A percentile compares a stretch with the other conserved stretches of the same genome.
These are phyloP conservation scores for Panicum virgatum DNA, from an alignment of 202 grass and related monocot species.

Conservation along the genomic window DNA sequence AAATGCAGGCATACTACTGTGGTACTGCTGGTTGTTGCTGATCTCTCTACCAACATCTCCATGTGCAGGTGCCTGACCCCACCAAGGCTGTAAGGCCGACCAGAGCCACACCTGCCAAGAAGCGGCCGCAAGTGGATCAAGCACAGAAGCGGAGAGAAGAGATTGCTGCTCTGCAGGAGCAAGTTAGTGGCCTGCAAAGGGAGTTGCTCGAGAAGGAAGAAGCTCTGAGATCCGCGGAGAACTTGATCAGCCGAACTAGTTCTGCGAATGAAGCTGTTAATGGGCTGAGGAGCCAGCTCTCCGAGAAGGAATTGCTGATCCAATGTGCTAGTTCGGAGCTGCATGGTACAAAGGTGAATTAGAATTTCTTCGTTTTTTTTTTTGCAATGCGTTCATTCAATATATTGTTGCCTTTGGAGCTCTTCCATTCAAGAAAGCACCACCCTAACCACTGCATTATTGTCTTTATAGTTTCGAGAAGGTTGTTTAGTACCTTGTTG, in stretches of 20 bases:
- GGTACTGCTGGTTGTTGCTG: slow-evolving; percentile 25
- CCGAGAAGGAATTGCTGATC: slow-evolving; percentile 72
- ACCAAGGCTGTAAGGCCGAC: slow-evolving; percentile 51
- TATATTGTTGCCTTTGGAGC: not conserved
- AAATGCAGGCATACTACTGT: slow-evolving; percentile 14
- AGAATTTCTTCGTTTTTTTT: not conserved
- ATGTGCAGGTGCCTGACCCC: slow-evolving; percentile 52
- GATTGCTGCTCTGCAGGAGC: slow-evolving; percentile 60
- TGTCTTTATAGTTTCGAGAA: slow-evolving; percentile 5
- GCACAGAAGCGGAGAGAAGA: slow-evolving; percentile 77
- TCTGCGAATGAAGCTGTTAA: slow-evolving; percentile 53
- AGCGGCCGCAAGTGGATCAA: slow-evolving; percentile 57
- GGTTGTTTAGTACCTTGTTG: not conserved
- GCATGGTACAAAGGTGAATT: slow-evolving; percentile 72
- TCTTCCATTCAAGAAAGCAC: slow-evolving; percentile 18
- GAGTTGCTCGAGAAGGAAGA: slow-evolving; percentile 86
- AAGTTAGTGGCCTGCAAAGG: slow-evolving; percentile 63
- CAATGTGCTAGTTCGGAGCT: slow-evolving; percentile 68
- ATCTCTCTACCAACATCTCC: slow-evolving; percentile 46
- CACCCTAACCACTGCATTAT: not conserved
- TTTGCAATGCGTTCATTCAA: not conserved
- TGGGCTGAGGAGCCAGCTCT: slow-evolving; percentile 64
- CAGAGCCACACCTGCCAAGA: slow-evolving; percentile 46
- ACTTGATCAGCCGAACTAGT: slow-evolving; percentile 51
- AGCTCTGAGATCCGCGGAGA: slow-evolving; percentile 65